Percentiles rank a stretch among this genome's conserved stretches.
phyloP scores from a whole-genome alignment of 805 yeast species.

The Lipomyces spencermartinsiae region DNA sequence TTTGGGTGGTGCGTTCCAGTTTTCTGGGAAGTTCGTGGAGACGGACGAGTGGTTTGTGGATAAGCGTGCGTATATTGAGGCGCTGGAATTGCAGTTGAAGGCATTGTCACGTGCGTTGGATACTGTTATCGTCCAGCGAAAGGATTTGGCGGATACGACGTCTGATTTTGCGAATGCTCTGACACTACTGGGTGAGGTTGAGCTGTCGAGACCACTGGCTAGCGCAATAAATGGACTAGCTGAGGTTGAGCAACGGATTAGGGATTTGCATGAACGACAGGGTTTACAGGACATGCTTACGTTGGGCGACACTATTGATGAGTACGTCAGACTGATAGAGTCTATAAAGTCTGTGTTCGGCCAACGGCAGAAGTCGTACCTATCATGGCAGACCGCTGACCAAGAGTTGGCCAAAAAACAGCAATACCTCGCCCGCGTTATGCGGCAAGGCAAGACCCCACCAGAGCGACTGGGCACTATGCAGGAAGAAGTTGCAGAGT shows the following conservation, averaged over 20 bases:
- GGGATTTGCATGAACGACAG: constrained; percentile 76
- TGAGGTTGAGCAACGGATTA: constrained; percentile 70
- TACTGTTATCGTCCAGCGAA: constrained; percentile 72
- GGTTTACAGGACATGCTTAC: constrained; percentile 86
- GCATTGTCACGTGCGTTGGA: constrained; percentile 75
- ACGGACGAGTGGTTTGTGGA: constrained; percentile 78
- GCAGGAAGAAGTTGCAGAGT: constrained; percentile 63
- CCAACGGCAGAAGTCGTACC: constrained; percentile 67
- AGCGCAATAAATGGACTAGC: constrained; percentile 74
- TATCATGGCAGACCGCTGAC: constrained; percentile 54
- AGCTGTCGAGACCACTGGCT: constrained; percentile 69
- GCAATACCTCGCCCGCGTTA: constrained; percentile 54
- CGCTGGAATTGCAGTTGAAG: constrained; percentile 73
- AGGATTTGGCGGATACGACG: constrained; percentile 70
- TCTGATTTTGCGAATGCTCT: constrained; percentile 68
- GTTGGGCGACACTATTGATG: constrained; percentile 85
- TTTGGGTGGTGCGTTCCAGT: constrained; percentile 63
- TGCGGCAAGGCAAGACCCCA: constrained; percentile 57
- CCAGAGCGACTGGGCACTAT: constrained; percentile 66
- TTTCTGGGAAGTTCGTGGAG: constrained; percentile 69
- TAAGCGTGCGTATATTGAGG: constrained; percentile 70
- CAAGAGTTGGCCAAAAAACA: constrained; percentile 57
- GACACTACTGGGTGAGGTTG: constrained; percentile 71
- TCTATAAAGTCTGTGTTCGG: constrained; percentile 76
- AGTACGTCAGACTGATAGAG: constrained; percentile 76